Evolutionary conservation across 257 asterid species (phyloP), one percentile per base, ranked within the genome.

Genomic region (Mitragyna speciosa): DNA sequence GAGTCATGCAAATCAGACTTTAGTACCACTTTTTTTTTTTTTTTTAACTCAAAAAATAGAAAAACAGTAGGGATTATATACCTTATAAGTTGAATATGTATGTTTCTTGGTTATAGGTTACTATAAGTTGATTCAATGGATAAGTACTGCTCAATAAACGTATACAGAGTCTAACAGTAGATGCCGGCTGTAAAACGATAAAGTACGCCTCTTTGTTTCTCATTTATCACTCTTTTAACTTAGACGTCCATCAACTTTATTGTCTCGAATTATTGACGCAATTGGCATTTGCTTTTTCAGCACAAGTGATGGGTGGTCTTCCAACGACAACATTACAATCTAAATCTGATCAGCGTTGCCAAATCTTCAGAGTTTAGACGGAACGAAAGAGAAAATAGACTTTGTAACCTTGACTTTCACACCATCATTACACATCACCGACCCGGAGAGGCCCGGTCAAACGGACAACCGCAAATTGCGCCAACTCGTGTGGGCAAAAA

Each of bases 401-500:
- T 41, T 48, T 41, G 47, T 56, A n/a, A 2, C 39, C 33, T 84
- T 73, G 68, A 71, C 82, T 83, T 83, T 79, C 80, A 78, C 81
- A 78, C 69, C 64, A 70, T 70, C 77, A 51, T 51, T n/a, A 58
- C 10, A 16, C 72, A 30, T 71, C 84, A 61, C 77, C 79, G 79
- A 79, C 77, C 41, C 52, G 73, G 9, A 24, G 43, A 56, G 24
- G 43, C 72, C 75, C 72, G 63, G 88, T 86, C 93, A 88, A 88
- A 76, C 67, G 14, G 66, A 75, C 86, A 69, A 83, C 86, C 91
- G 87, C 75, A 58, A 80, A 88, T 87, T 82, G 82, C 90, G 89
- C 88, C 88, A 51, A 45, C 75, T 47, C 86, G 72, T 81, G 83
- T 84, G 90, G 76, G 78, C 76, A 80, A 78, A 80, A 58, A 45